Base-by-base conservation (phyloP, 1,284 basidiomycete genomes). In the Psilocybe mexicana region DNA sequence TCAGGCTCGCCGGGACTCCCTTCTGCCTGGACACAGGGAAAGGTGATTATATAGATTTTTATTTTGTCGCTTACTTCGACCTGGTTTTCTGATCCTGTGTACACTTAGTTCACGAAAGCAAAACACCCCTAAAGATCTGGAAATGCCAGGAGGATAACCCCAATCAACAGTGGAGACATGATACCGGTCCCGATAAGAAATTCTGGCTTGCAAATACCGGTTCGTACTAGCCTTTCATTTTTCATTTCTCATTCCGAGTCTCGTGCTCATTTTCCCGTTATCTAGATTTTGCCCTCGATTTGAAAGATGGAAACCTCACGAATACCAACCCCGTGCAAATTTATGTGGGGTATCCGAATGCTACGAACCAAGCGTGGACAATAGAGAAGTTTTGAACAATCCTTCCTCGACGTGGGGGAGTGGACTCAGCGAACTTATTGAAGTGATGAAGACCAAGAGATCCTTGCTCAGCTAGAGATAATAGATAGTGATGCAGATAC, bases 1-100 rank as follows among this genome's bases (percentile, higher is more conserved):
- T 69, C 42, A 63, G 59, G 25, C 52, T 70, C 11, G 63, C 65
- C 11, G 62, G 63, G 14, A 69, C 67, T 2, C 54, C 54, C 8
- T 69, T 61, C 42, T 70, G 67, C 47, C 54, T 70, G 14, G 68
- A 70, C 38, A 63, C 65, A 23, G 65, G 66, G 1, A 63, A 61
- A 6, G 28, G 62, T 63, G 18, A 18, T 18, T 18, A 11, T n/a
- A 57, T 53, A 33, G 30, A 6, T 33, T 33, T 4, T 33, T 8
- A 6, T 8, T 43, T 23, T n/a, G 12, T 4, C 11, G 3, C 43
- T 2, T 24, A 25, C 2, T 43, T 33, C 30, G 30, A 33, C 8
- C 4, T n/a, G 5, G 10, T 25, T 23, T n/a, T 7, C 43, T 46
- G 8, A 33, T 46, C 23, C 11, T 23, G n/a, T 25, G 12, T 43